phyloP scores from a whole-genome alignment of 2,329 filamentous ascomycete species.

The Samsoniella hepiali region DNA sequence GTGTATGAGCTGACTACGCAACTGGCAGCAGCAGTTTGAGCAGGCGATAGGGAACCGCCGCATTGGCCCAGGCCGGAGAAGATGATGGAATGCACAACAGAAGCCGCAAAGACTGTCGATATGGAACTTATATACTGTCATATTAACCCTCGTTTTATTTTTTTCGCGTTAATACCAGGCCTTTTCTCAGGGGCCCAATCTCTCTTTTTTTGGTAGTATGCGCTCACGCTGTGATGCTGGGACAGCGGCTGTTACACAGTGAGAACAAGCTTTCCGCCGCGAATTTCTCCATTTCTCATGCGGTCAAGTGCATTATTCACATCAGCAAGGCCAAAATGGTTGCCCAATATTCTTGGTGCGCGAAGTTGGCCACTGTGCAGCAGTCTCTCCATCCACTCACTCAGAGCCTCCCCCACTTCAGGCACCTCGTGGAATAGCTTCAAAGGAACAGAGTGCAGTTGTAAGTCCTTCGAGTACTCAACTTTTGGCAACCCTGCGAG shows the following conservation, averaged over 20 bases:
- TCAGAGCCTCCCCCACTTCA: slow-evolving; percentile 59
- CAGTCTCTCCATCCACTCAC: slow-evolving; percentile 65
- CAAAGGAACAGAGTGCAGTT: slow-evolving; percentile 66
- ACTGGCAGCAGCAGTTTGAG: too few relatives aligned
- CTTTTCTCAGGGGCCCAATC: too few relatives aligned
- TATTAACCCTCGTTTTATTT: too few relatives aligned
- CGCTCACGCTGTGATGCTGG: background rate
- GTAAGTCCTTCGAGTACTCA: slow-evolving; percentile 40
- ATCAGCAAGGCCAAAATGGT: slow-evolving; percentile 59
- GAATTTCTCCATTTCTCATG: slow-evolving; percentile 63
- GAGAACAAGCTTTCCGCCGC: slow-evolving; percentile 68
- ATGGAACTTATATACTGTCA: too few relatives aligned
- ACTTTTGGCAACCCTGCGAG: slow-evolving; percentile 65
- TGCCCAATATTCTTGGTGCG: slow-evolving; percentile 63
- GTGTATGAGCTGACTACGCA: too few relatives aligned
- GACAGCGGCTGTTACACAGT: background rate
- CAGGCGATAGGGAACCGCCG: too few relatives aligned
- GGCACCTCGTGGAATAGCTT: slow-evolving; percentile 71
- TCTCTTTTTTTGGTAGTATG: too few relatives aligned
- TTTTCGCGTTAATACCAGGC: too few relatives aligned
- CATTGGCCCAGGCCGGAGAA: too few relatives aligned
- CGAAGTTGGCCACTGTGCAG: slow-evolving; percentile 50
- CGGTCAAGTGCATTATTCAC: slow-evolving; percentile 67
- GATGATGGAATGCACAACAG: too few relatives aligned
- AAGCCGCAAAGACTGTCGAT: too few relatives aligned